Conservation (phyloP, 768 basidiomycete species). For the Hygrocybe punicea region DNA sequence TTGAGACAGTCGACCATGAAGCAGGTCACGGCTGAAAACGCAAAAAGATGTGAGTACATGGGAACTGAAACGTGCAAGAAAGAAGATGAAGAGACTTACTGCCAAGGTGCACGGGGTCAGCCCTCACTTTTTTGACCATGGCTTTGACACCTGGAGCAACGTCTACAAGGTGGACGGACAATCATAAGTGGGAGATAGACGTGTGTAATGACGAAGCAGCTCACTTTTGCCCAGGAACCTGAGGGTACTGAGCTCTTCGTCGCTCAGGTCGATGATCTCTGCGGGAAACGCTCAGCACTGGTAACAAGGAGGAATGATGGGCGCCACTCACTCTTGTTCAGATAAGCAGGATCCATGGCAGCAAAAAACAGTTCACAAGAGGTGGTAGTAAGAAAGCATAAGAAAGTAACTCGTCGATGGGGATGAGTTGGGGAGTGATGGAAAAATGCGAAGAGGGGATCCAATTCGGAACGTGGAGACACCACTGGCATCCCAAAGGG, state of each 20-base stretch:
- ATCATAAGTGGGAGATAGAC: slow-evolving; percentile 24
- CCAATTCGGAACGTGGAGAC: too few relatives aligned
- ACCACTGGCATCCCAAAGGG: too few relatives aligned
- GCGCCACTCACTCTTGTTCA: slow-evolving; percentile 26
- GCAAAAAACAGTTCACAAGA: slow-evolving; percentile 6
- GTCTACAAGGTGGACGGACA: slow-evolving; percentile 27
- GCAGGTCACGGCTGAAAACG: too few relatives aligned
- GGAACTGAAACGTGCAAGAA: too few relatives aligned
- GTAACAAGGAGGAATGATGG: slow-evolving; percentile 26
- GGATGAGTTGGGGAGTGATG: slow-evolving; percentile 2
- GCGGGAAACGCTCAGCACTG: slow-evolving; percentile 26
- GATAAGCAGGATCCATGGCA: slow-evolving; percentile 20
- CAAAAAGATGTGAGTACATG: too few relatives aligned
- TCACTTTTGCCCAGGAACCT: slow-evolving; percentile 24
- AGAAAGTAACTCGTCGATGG: slow-evolving; percentile 2
- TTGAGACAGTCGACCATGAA: too few relatives aligned
- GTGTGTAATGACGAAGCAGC: slow-evolving; percentile 21
- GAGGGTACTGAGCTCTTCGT: slow-evolving; percentile 16
- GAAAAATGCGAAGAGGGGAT: not conserved
- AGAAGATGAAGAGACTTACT: too few relatives aligned
- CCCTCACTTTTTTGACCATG: too few relatives aligned
- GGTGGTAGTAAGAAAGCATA: slow-evolving; percentile 3
- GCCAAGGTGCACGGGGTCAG: too few relatives aligned
- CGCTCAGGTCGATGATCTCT: slow-evolving; percentile 24
- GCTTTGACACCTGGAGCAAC: slow-evolving; percentile 21